Percentiles rank a stretch among this genome's conserved stretches.
These are phyloP conservation scores for Paraphaeosphaeria minitans DNA, from an alignment of 2,329 filamentous ascomycete species.

Conservation along the genomic window DNA sequence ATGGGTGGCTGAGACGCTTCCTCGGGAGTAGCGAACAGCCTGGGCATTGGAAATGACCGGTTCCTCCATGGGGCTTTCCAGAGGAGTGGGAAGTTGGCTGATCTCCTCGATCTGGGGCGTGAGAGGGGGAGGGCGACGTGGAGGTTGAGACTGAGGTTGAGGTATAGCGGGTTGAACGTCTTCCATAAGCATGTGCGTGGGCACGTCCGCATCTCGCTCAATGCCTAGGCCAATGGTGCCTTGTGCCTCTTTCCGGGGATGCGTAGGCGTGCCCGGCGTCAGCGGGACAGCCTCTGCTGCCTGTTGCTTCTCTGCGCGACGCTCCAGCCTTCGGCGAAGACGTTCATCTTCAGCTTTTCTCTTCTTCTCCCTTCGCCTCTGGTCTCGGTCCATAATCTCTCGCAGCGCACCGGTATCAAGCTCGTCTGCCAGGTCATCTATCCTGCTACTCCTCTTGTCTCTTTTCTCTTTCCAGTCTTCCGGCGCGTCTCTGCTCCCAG, in stretches of 20 bases:
- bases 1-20: slow-evolving; percentile 53
- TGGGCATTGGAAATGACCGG: slow-evolving; percentile 56
- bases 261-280: slow-evolving; percentile 52
- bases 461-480: slow-evolving; percentile 23
- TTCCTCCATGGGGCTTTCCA: slow-evolving; percentile 53
- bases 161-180: slow-evolving; percentile 51
- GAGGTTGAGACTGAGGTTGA: slow-evolving; percentile 21
- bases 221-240: slow-evolving; percentile 59
- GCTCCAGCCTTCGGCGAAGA: slow-evolving; percentile 67
- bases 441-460: slow-evolving; percentile 62
- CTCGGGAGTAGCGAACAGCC: slow-evolving; percentile 54
- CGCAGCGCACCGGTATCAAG: slow-evolving; percentile 83
- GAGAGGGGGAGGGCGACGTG: slow-evolving; percentile 25
- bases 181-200: slow-evolving; percentile 63
- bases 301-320: slow-evolving; percentile 66
- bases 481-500: slow-evolving; percentile 54
- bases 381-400: slow-evolving; percentile 88
- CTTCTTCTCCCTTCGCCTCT: slow-evolving; percentile 77
- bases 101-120: slow-evolving; percentile 27
- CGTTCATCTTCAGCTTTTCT: slow-evolving; percentile 70
- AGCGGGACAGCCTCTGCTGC: slow-evolving; percentile 61
- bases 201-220: slow-evolving; percentile 61
- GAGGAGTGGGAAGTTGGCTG: slow-evolving; percentile 41
- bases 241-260: slow-evolving; percentile 58
- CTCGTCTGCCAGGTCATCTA: slow-evolving; percentile 77